phyloP scores from a whole-genome alignment of 1,139 yeast genomes.

The Sugiyamaella neomexicana region DNA sequence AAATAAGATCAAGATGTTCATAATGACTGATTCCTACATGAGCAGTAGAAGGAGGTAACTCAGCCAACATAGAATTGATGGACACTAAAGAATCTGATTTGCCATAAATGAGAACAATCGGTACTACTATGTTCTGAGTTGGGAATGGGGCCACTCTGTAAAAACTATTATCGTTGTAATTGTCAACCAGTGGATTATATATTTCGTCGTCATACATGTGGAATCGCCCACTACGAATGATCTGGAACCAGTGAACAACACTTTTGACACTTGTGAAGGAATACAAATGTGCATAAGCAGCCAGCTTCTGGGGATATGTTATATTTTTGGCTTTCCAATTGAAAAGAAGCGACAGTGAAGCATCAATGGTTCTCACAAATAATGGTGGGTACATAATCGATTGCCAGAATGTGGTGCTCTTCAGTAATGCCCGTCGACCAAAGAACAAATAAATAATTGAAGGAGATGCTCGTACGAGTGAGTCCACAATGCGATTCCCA shows the following conservation, averaged over 20 bases:
- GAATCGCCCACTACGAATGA: constrained; percentile 73
- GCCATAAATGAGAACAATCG: constrained; percentile 78
- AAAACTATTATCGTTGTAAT: constrained; percentile 36
- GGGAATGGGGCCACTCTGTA: constrained; percentile 67
- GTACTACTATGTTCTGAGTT: constrained; percentile 63
- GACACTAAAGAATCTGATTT: constrained; percentile 80
- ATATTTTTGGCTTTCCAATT: constrained; percentile 79
- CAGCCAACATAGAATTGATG: constrained; percentile 66
- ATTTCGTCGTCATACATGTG: constrained; percentile 80
- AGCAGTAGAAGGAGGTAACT: constrained; percentile 49
- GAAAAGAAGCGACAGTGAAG: constrained; percentile 64
- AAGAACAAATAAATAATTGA: constrained; percentile 69
- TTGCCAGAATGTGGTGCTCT: constrained; percentile 82
- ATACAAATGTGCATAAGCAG: constrained; percentile 80
- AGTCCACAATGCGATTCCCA: constrained; percentile 70
- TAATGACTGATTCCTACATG: constrained; percentile 52
- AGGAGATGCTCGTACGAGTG: constrained; percentile 78
- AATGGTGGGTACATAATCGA: constrained; percentile 79
- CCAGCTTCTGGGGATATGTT: constrained; percentile 65
- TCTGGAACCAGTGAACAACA: constrained; percentile 96
- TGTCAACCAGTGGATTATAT: constrained; percentile 31
- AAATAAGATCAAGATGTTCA: constrained; percentile 85
- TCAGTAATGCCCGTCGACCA: constrained; percentile 70
- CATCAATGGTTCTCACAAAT: constrained; percentile 70
- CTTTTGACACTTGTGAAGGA: constrained; percentile 89